Base-by-base conservation (phyloP, 2,329 filamentous ascomycete genomes). In the Microcyclospora pomicola region DNA sequence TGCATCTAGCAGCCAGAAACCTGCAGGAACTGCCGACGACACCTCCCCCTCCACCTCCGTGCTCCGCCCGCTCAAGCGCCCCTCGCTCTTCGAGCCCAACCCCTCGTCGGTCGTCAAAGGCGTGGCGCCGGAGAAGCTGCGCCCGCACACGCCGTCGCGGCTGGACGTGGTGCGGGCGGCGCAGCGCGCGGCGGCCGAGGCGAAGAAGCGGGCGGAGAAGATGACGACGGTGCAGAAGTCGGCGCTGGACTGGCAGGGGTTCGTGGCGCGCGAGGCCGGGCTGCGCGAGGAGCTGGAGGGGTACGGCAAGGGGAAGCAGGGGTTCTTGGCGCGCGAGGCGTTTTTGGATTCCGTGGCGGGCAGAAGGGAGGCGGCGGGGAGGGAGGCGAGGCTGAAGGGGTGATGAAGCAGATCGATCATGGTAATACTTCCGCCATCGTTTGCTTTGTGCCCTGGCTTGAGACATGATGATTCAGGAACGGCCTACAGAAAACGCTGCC, bases 201-300 rank as follows among this genome's bases (percentile, higher is more conserved):
- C 41, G 42, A 59, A 45, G 53, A 52, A 42, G 48, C 67, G 59
- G 60, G 69, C 49, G 15, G 69, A 71, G 41, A 78, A 77, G 50
- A 68, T 80, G 59, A 79, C 76, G 46, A 77, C 75, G 0, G 72
- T 80, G 35, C 73, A 77, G 56, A 80, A 79, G 56, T 76, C 71
- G 24, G 68, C 73, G 37, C 60, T 78, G 49, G 75, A 80, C 48
- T 80, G 75, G 75, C 73, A 72, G 14, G 67, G 68, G 9, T 77
- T 75, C 49, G 75, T 80, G 31, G 72, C 77, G 50, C 60, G 70
- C 37, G 67, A 69, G 35, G 69, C 71, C 33, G 73, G 74, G 24
- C 68, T 78, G 40, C 67, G 69, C 40, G 73, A 76, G 40, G 75
- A 80, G 54, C 54, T 80, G 50, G 68, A 72, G 39, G 65, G 65